Evolutionary conservation across 108 stramenopile species (phyloP).

Genomic region (Pseudonitzschia pungens): DNA sequence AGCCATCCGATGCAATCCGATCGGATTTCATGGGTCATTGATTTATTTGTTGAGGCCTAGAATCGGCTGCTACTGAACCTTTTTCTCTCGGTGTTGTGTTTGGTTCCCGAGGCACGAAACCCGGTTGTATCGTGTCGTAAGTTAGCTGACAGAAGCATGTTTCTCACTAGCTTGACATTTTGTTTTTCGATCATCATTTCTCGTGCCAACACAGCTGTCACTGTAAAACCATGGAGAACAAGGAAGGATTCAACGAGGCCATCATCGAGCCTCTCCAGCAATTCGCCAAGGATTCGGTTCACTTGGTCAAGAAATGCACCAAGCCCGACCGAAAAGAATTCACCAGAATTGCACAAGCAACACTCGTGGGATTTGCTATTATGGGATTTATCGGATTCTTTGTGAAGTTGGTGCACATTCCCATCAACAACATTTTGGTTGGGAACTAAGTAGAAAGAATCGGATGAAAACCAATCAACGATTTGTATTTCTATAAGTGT

Average conservation of each 20-base stretch:
- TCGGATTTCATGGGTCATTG: no score
- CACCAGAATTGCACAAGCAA: constrained; percentile 87
- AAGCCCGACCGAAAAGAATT: constrained; percentile 99
- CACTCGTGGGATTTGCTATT: constrained; percentile 95
- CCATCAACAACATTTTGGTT: constrained; percentile 99
- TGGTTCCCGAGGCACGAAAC: no score
- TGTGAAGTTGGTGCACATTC: constrained; percentile 99
- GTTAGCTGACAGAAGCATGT: no score
- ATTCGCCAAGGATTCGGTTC: constrained; percentile 96
- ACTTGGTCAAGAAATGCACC: constrained; percentile 98
- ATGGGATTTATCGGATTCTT: constrained; percentile 99
- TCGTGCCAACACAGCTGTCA: no score
- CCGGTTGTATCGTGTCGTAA: no score
- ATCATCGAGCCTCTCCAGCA: constrained; percentile 94
- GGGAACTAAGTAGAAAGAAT: constrained; percentile 39
- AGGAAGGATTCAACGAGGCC: constrained; percentile 89
- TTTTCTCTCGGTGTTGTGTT: no score
- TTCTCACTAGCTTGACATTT: no score
- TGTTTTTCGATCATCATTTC: no score
- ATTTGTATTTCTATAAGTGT: no score
- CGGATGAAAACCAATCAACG: background rate
- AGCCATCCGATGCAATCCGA: no score
- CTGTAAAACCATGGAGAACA: constrained; percentile 32
- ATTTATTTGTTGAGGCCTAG: no score
- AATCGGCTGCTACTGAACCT: no score